These are phyloP conservation scores for Podospora appendiculata DNA, from an alignment of 495 filamentous ascomycete genomes.

Conservation along the genomic window DNA sequence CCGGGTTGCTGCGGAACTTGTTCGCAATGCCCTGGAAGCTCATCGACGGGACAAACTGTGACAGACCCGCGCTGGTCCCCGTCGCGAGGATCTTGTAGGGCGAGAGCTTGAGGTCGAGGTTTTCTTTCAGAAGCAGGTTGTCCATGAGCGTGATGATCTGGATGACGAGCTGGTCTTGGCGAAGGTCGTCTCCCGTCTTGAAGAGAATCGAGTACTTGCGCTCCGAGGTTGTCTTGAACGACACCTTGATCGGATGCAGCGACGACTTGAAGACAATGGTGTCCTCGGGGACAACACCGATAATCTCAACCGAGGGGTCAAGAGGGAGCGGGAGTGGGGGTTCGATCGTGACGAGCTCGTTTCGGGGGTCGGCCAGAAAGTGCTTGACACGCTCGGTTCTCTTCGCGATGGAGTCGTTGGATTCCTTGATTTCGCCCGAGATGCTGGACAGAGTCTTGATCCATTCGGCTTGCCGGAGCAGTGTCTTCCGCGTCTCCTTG, in stretches of 20 bases:
- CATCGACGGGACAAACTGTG: slow-evolving; percentile 85
- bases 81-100: slow-evolving; percentile 97
- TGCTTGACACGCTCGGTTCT: slow-evolving; percentile 80
- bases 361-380: slow-evolving; percentile 78
- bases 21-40: slow-evolving; percentile 70
- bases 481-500: slow-evolving; percentile 60
- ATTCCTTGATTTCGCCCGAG: slow-evolving; percentile 79
- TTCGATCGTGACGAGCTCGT: slow-evolving; percentile 74
- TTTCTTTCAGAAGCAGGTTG: slow-evolving; percentile 89
- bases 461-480: slow-evolving; percentile 84
- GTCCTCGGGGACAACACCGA: slow-evolving; percentile 75
- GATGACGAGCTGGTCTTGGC: slow-evolving; percentile 95
- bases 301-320: slow-evolving; percentile 72
- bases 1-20: slow-evolving; percentile 68
- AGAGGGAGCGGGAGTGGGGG: slow-evolving; percentile 84
- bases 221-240: slow-evolving; percentile 73
- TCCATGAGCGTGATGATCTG: slow-evolving; percentile 99
- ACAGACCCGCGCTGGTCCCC: slow-evolving; percentile 76
- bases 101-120: slow-evolving; percentile 89
- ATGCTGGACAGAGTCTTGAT: slow-evolving; percentile 81
- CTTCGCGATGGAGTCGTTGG: slow-evolving; percentile 63
- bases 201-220: slow-evolving; percentile 85
- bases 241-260: slow-evolving; percentile 81
- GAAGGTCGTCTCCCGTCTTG: slow-evolving; percentile 94
- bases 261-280: slow-evolving; percentile 93